Conservation (phyloP, 805 yeast genomes). For the Nakazawaea holstii region DNA sequence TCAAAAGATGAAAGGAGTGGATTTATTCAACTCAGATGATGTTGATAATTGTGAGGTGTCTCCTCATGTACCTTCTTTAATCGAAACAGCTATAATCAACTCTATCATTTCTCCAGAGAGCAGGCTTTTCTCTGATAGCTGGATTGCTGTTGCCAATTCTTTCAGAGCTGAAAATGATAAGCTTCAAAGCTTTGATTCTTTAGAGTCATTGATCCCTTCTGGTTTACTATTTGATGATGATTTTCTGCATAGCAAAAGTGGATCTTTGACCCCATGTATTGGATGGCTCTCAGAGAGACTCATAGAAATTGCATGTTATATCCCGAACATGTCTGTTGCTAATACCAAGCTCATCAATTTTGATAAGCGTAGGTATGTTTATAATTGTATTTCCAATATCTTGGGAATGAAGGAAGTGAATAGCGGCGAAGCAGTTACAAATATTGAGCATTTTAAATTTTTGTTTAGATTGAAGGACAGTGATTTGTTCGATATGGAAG, state of each 20-base stretch:
- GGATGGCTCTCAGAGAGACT: slow-evolving; percentile 88
- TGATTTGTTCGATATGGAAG: slow-evolving; percentile 24
- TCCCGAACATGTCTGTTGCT: slow-evolving; percentile 72
- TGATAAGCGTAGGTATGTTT: slow-evolving; percentile 72
- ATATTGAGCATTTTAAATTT: slow-evolving; percentile 40
- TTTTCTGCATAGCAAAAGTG: slow-evolving; percentile 1
- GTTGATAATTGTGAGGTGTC: slow-evolving; percentile 28
- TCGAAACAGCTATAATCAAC: slow-evolving; percentile 72
- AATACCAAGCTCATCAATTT: slow-evolving; percentile 70
- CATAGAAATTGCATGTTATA: slow-evolving; percentile 66
- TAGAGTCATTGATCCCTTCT: slow-evolving; percentile 27
- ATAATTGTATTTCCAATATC: slow-evolving; percentile 54
- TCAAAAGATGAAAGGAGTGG: slow-evolving; percentile 57
- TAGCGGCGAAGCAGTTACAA: slow-evolving; percentile 20
- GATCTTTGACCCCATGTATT: slow-evolving; percentile 62
- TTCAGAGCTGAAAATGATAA: slow-evolving; percentile 1
- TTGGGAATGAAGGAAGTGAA: slow-evolving; percentile 32
- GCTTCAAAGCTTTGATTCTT: slow-evolving; percentile 17
- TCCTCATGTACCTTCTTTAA: slow-evolving; percentile 70
- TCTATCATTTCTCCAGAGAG: slow-evolving; percentile 80
- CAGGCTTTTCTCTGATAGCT: slow-evolving; percentile 58
- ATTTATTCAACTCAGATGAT: slow-evolving; percentile 29
- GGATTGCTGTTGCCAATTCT: slow-evolving; percentile 54
- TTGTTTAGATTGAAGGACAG: slow-evolving; percentile 41
- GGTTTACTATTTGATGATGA: slow-evolving; percentile 23